Base-by-base conservation (phyloP, 192 early-diverging fungal genomes). In the Diversispora eburnea region DNA sequence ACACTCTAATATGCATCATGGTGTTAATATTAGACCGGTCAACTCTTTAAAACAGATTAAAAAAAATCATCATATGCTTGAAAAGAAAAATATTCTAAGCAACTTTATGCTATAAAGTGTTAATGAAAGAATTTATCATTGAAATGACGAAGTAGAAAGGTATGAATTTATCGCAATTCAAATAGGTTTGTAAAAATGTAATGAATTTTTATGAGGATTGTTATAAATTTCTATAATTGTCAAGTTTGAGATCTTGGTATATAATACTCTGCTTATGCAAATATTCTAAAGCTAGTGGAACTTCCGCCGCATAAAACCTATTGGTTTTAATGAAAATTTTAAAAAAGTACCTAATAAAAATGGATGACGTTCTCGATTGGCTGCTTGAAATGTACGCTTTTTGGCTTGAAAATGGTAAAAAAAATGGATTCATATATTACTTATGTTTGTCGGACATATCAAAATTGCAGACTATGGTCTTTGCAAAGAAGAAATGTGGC, bases 391-490 rank as follows among this genome's bases (percentile, higher is more conserved):
- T 9, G 96, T 92, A 22, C 95, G 88, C 79, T 98, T 98, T 81
- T 98, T 96, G 2, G 95, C 91, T 86, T 63, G 7, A 42, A 17
- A 33, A 39, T 45, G 3, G 12, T 7, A 8, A 33, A 12, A n/a
- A 46, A 98, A 33, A 33, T 33, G 25, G 25, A 33, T 33, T 33
- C 25, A 33, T 74, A 2, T 58, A 70, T 25, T 42, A 12, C 81
- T 98, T 47, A 90, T 93, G 9, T 76, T 88, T 69, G 90, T 97
- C 67, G 98, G 98, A 12, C 96, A 99, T 72, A 91, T 99, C 79
- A 98, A 98, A 83, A 91, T 99, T 58, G 95, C 95, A n/a, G 98
- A 99, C 84, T 99, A 97, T 80, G 98, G 98, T 45, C 84, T 98
- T 57, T 99, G 97, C 83, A 99, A 99, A 85, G 96, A 90, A 73